Evolutionary conservation across 176 grass and related monocot genomes (phyloP), one percentile per base, ranked within the genome.

Genomic region (Hsuehochloa calcarea): DNA sequence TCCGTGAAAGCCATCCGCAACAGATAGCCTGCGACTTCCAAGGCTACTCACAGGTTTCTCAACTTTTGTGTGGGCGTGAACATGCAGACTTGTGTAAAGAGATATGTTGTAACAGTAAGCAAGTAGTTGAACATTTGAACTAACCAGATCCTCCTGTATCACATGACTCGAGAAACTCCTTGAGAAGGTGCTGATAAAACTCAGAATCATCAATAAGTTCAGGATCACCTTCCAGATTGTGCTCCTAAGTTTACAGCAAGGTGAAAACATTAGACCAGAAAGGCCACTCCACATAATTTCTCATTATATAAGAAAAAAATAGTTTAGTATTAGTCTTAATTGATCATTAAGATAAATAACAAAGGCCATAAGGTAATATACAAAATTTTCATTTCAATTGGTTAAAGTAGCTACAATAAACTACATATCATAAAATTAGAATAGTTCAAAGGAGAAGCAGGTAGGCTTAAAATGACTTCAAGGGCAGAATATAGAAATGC

Each of bases 141-240:
- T 74, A 23, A 95, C 92, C 92, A 80, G 93, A 92, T 82, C 87
- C 70, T 6, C 85, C 82, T 71, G 34, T 79, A 85, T 97, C 88
- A 71, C 89, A 91, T 23, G 95, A 97, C 84, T 97, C 92, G 1
- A 97, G 85, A 76, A 97, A 97, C 66, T 97, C 95, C 87, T 95
- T 95, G 27, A 97, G 90, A 62, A 97, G 95, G 87, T 97, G 95
- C 45, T 92, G 93, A 39, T 97, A 95, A 62, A 97, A 97, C 83
- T 97, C 95, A 8, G 92, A 93, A 84, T 97, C 92, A 1, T 97
- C 95, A 46, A 97, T 20, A 82, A 97, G 85, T 76, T 97, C 92
- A 76, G 92, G 91, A 79, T 98, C 89, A 12, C 90, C 95, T 88
- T 91, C 89, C 49, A 65, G 26, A 59, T 45, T 61, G 40, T 27